These are phyloP conservation scores for Fusarium burgessii DNA, from an alignment of 2,329 filamentous ascomycete genomes.

Conservation along the genomic window DNA sequence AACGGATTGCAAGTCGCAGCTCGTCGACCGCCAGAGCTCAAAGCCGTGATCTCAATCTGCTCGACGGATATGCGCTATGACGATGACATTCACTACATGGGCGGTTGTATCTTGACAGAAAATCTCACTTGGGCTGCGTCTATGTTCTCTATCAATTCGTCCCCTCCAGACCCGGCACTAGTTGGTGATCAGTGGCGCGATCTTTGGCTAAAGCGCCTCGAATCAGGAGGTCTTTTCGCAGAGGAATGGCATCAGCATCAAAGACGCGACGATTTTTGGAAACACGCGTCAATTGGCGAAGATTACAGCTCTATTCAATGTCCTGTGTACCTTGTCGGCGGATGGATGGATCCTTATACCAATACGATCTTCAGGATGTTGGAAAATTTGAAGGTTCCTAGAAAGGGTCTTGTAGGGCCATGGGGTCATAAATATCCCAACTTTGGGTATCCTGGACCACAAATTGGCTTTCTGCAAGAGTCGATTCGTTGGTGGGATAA, in stretches of 20 bases:
- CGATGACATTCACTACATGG: conserved; percentile 18
- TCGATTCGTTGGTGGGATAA: conserved; percentile 9
- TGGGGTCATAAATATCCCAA: conserved; percentile 14
- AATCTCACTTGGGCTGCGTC: conserved; percentile 14
- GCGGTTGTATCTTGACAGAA: conserved; percentile 6
- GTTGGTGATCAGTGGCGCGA: conserved; percentile 10
- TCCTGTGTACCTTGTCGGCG: not conserved
- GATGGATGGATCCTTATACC: conserved; percentile 18
- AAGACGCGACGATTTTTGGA: not conserved
- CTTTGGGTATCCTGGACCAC: conserved; percentile 3
- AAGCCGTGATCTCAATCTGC: conserved; percentile 9
- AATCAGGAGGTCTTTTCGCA: not conserved
- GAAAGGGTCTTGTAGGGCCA: conserved; percentile 10
- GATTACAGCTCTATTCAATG: conserved; percentile 9
- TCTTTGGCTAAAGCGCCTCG: not conserved
- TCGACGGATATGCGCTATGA: conserved; percentile 6
- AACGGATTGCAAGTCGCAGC: conserved; percentile 12
- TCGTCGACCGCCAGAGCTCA: not conserved
- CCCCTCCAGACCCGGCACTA: conserved; percentile 5
- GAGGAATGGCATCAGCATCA: conserved; percentile 14
- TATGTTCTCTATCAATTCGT: conserved; percentile 8
- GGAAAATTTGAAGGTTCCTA: not conserved
- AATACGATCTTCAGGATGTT: conserved; percentile 19
- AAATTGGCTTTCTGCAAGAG: conserved; percentile 10
- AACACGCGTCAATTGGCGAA: not conserved